These are phyloP conservation scores for Halocafeteria seosinensis DNA, from an alignment of 108 stramenopile species.

Conservation along the genomic window DNA sequence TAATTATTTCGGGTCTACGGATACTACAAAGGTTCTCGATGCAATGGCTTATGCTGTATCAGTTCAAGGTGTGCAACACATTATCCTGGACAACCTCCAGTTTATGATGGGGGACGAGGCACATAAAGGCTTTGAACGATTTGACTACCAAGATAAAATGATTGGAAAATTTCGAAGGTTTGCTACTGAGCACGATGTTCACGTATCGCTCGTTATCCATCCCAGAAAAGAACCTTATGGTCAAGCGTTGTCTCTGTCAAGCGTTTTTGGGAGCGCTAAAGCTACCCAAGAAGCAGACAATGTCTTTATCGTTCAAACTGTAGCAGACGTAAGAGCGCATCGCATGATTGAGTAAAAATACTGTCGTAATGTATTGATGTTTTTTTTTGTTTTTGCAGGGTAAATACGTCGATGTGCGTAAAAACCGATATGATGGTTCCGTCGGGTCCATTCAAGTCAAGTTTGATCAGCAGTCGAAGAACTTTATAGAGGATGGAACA, in stretches of 20 bases:
- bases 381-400: too few species aligned
- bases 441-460: conserved; percentile 54
- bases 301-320: conserved; percentile 79
- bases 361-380: background rate
- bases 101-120: conserved; percentile 59
- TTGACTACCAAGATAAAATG: conserved; percentile 74
- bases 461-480: too few species aligned
- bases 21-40: conserved; percentile 74
- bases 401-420: conserved; percentile 80
- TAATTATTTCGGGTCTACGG: conserved; percentile 79
- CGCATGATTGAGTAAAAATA: too few species aligned
- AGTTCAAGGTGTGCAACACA: conserved; percentile 67
- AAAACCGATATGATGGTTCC: conserved; percentile 89
- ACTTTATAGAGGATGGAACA: too few species aligned
- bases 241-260: conserved; percentile 49
- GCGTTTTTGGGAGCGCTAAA: conserved; percentile 83
- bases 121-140: conserved; percentile 14
- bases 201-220: conserved; percentile 82
- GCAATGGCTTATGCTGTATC: conserved; percentile 90
- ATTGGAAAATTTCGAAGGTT: conserved; percentile 86
- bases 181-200: conserved; percentile 79
- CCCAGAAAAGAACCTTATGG: conserved; percentile 83
- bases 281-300: conserved; percentile 98
- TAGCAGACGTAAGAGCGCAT: too few species aligned
- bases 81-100: conserved; percentile 92